Evolutionary conservation across 441 rosid genomes (phyloP).

Genomic region (Viola pubescens): DNA sequence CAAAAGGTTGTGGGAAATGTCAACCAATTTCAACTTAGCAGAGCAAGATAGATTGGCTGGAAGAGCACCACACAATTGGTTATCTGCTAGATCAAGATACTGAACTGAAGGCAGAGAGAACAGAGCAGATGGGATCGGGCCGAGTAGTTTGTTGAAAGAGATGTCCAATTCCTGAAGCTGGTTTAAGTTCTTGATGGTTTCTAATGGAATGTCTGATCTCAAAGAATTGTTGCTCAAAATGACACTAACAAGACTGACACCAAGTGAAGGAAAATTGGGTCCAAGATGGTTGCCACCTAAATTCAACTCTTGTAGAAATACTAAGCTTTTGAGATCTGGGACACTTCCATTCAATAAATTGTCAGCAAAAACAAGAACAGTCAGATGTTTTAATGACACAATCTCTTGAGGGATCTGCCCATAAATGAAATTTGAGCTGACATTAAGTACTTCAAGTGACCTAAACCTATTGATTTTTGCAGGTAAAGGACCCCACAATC

Average conservation of each 20-base stretch:
- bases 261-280: conserved; percentile 54
- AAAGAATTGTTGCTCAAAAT: conserved; percentile 54
- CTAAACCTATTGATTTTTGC: conserved; percentile 40
- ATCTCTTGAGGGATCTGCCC: conserved; percentile 52
- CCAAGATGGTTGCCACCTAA: conserved; percentile 55
- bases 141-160: conserved; percentile 48
- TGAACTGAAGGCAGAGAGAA: conserved; percentile 57
- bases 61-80: conserved; percentile 53
- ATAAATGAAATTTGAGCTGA: conserved; percentile 70
- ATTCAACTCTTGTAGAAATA: conserved; percentile 42
- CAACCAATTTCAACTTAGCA: conserved; percentile 40
- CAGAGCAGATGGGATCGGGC: conserved; percentile 51
- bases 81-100: conserved; percentile 42
- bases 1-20: conserved; percentile 64
- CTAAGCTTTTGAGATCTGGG: conserved; percentile 47
- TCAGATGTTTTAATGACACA: conserved; percentile 40
- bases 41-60: conserved; percentile 41
- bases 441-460: conserved; percentile 48
- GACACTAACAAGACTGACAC: conserved; percentile 34
- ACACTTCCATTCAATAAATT: conserved; percentile 59
- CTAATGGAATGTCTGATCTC: conserved; percentile 50
- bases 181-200: conserved; percentile 26
- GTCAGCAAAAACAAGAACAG: conserved; percentile 45
- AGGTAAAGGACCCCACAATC: conserved; percentile 73
- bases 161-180: conserved; percentile 54